Conservation (phyloP, 139 green algal species). For the Chlorella sp. region DNA sequence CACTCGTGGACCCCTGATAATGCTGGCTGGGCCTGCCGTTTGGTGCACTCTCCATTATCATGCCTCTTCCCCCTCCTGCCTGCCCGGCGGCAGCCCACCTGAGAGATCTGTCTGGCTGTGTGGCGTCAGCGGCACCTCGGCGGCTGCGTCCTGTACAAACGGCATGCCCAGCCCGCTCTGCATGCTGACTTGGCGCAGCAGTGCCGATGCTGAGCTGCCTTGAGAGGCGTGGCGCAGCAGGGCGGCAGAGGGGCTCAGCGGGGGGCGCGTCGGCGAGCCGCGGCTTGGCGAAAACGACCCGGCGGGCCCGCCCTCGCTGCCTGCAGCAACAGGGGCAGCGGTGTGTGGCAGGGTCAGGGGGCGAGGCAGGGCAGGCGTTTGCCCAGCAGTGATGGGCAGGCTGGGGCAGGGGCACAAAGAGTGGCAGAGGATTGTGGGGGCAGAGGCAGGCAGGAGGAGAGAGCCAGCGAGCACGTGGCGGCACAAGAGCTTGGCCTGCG, state of each 20-base stretch:
- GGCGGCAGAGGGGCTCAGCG: neutral
- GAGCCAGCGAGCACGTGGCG: no score
- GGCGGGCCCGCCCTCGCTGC: neutral
- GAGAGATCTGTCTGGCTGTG: neutral
- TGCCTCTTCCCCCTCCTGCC: no score
- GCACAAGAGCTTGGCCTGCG: no score
- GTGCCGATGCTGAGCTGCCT: conserved; percentile 2
- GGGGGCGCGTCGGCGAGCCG: neutral
- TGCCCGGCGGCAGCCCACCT: neutral
- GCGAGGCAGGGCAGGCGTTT: neutral
- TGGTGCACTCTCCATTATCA: no score
- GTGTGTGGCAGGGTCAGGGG: no score
- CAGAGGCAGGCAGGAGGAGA: neutral
- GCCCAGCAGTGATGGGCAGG: neutral
- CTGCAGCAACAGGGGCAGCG: neutral
- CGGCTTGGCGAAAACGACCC: neutral
- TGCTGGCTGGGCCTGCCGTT: no score
- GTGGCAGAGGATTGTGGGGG: neutral
- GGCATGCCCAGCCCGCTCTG: neutral
- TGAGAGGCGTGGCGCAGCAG: neutral
- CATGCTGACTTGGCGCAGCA: conserved; percentile 25
- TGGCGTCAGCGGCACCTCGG: neutral
- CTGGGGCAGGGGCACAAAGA: no score
- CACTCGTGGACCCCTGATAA: no score
- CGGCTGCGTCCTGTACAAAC: neutral